A percentile compares a stretch with the other conserved stretches of the same genome.
phyloP scores from a whole-genome alignment of 768 basidiomycete species.

The Hortiboletus flavorubellus region DNA sequence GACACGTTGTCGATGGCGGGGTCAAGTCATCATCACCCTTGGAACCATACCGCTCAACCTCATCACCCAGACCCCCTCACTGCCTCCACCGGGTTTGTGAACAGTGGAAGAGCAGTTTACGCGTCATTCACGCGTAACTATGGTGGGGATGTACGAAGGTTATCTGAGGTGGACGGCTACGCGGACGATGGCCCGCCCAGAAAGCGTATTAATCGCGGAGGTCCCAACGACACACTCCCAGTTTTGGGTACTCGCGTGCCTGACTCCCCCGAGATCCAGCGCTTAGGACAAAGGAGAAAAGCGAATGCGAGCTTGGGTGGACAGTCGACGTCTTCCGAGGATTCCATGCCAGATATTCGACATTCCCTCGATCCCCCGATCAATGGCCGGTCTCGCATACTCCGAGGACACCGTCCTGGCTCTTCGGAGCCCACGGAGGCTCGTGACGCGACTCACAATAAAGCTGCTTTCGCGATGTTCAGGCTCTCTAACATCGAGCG shows the following conservation, averaged over 20 bases:
- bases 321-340: slow-evolving; percentile 64
- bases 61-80: slow-evolving; percentile 51
- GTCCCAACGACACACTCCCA: slow-evolving; percentile 33
- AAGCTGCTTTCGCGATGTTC: slow-evolving; percentile 50
- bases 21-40: slow-evolving; percentile 35
- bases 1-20: slow-evolving; percentile 45
- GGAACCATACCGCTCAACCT: slow-evolving; percentile 35
- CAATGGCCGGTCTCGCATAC: slow-evolving; percentile 44
- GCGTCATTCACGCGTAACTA: slow-evolving; percentile 50
- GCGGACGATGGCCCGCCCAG: slow-evolving; percentile 63
- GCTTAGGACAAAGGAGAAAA: slow-evolving; percentile 48
- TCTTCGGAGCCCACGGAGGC: slow-evolving; percentile 30
- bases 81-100: slow-evolving; percentile 56
- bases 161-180: slow-evolving; percentile 37
- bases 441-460: slow-evolving; percentile 16
- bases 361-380: slow-evolving; percentile 42
- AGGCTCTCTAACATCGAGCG: slow-evolving; percentile 56
- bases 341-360: slow-evolving; percentile 53
- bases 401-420: slow-evolving; percentile 43
- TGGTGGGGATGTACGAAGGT: slow-evolving; percentile 36
- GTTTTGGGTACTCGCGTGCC: slow-evolving; percentile 29
- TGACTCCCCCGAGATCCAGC: slow-evolving; percentile 58
- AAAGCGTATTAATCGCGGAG: slow-evolving; percentile 63
- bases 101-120: slow-evolving; percentile 40
- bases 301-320: slow-evolving; percentile 36